Conservation (phyloP, 1,139 yeast genomes). For the Blastobotrys persicus region DNA sequence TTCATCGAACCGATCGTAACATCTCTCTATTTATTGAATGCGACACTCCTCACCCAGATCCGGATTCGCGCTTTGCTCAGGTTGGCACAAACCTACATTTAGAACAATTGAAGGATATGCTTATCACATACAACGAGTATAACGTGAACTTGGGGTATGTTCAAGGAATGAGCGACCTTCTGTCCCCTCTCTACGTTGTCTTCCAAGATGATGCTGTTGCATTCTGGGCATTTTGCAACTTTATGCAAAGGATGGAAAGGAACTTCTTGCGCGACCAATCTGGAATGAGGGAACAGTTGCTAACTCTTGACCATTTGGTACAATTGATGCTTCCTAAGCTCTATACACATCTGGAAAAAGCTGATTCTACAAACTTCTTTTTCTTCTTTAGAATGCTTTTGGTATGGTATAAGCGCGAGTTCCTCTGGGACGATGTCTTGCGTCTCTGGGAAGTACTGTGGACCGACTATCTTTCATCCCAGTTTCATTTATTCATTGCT, state of each 20-base stretch:
- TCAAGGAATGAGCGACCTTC: constrained; percentile 95
- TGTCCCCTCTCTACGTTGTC: constrained; percentile 80
- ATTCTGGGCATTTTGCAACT: constrained; percentile 84
- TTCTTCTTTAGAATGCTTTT: constrained; percentile 92
- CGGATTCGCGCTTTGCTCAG: constrained; percentile 50
- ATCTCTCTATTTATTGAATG: constrained; percentile 59
- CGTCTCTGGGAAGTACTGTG: constrained; percentile 87
- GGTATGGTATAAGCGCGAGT: constrained; percentile 94
- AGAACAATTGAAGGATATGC: constrained; percentile 67
- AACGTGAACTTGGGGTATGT: constrained; percentile 87
- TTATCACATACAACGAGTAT: constrained; percentile 81
- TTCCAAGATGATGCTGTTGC: constrained; percentile 75
- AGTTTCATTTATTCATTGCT: constrained; percentile 83
- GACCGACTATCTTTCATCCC: constrained; percentile 83
- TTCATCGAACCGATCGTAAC: constrained; percentile 85
- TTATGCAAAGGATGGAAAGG: constrained; percentile 95
- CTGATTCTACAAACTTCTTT: constrained; percentile 86
- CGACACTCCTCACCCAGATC: constrained; percentile 50
- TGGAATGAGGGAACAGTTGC: constrained; percentile 89
- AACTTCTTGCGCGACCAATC: constrained; percentile 88
- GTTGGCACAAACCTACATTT: constrained; percentile 65
- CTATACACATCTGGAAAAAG: constrained; percentile 75
- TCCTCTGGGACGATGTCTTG: constrained; percentile 74
- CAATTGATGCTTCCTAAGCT: constrained; percentile 86
- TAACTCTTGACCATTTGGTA: constrained; percentile 74